Evolutionary conservation across 345 rosid species (phyloP), one percentile per base, ranked within the genome.

Genomic region (Citrus cavaleriei): DNA sequence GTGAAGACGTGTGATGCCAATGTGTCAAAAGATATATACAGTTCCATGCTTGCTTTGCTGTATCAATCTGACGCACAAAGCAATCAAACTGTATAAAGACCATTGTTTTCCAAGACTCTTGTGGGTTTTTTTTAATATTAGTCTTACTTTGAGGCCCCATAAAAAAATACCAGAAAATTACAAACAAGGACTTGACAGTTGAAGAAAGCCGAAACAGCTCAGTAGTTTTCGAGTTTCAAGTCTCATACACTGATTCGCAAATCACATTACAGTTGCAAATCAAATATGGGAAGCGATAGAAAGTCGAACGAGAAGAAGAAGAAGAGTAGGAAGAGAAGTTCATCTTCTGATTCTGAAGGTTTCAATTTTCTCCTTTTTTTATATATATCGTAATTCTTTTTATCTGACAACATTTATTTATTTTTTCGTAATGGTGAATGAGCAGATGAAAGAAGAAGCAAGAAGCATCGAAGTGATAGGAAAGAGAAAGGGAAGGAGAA

Each of bases 281-380:
- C 12, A 32, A 80, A 34, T 68, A 93, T 93, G 97, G 95, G 89
- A 74, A 80, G 87, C 83, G 90, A 89, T 28, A 78, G 92, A 82
- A 92, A 85, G 82, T 62, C 85, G 70, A 87, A 75, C 87, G 91
- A 86, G 79, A 85, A 85, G 85, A 86, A 85, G 85, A 86, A 79
- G 86, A 88, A 82, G 81, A 85, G 83, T 82, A 92, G 88, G 84
- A 84, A 78, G 82, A 85, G 89, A 81, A 80, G 76, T 42, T 55
- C 84, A 51, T 59, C 82, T 30, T 51, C 88, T 16, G 70, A 89
- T 32, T 81, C 91, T 25, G 87, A 85, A 62, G 81, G 91, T 89
- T 55, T 70, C 55, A 3, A 21, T 21, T 0, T 68, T 65, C 73
- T 57, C 9, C 54, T 66, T 4, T 24, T 66, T 24, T 19, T 77